Evolutionary conservation across 139 green algal species (phyloP).

Genomic region (Chlorella sp.): DNA sequence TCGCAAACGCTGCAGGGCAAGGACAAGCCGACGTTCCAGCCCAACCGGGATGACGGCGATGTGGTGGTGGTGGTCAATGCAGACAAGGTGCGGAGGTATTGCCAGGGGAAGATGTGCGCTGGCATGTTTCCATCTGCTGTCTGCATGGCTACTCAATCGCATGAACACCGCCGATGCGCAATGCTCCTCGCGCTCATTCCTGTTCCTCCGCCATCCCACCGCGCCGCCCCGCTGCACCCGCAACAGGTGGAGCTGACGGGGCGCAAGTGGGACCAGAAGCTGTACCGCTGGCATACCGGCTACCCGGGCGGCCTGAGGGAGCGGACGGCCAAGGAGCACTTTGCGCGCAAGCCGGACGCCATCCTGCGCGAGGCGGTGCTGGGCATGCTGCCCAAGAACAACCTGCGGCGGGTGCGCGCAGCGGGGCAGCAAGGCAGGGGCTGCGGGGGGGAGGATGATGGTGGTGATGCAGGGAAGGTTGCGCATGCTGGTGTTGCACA

Average conservation of each 20-base stretch:
- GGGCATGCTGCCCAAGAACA: constrained; percentile 94
- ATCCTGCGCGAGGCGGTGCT: constrained; percentile 79
- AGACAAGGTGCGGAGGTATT: neutral
- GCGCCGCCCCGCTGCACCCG: neutral
- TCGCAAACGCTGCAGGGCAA: constrained; percentile 83
- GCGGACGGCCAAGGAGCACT: constrained; percentile 68
- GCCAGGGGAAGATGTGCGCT: no score
- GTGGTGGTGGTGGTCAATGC: constrained; percentile 91
- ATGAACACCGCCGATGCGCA: no score
- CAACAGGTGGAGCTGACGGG: constrained; percentile 82
- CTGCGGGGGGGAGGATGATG: no score
- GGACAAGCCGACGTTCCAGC: constrained; percentile 88
- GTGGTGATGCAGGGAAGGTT: neutral
- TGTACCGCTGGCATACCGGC: constrained; percentile 92
- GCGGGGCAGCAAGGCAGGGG: no score
- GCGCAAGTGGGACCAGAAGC: constrained; percentile 90
- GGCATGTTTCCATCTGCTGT: no score
- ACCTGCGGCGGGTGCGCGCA: constrained; percentile 61
- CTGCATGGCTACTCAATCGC: no score
- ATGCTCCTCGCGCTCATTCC: no score
- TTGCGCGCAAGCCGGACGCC: constrained; percentile 68
- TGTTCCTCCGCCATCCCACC: neutral
- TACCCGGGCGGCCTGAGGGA: constrained; percentile 87
- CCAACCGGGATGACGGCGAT: constrained; percentile 80
- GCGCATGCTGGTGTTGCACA: no score